Evolutionary conservation across 1,139 yeast species (phyloP).

Genomic region (Citeromyces hawaiiensis): DNA sequence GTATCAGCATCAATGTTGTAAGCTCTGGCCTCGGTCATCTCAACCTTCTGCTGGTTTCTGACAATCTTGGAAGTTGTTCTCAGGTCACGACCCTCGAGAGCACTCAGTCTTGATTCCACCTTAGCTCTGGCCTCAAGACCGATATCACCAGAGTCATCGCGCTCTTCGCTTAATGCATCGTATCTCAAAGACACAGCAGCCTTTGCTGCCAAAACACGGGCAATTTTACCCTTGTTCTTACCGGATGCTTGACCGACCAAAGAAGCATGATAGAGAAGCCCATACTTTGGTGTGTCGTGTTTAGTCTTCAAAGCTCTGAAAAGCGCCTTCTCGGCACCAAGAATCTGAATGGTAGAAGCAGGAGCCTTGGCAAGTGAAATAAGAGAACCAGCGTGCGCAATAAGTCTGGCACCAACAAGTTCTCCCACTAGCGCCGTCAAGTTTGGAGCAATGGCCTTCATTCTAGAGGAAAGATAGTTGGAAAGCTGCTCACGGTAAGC

Average conservation of each 20-base stretch:
- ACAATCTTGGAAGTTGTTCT: conserved; percentile 74
- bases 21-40: conserved; percentile 72
- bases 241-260: conserved; percentile 94
- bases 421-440: conserved; percentile 94
- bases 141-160: conserved; percentile 77
- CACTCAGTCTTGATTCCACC: conserved; percentile 96
- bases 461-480: conserved; percentile 83
- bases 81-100: conserved; percentile 86
- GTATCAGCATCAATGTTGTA: conserved; percentile 86
- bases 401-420: conserved; percentile 95
- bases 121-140: conserved; percentile 43
- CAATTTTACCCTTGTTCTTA: conserved; percentile 97
- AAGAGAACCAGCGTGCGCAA: conserved; percentile 96
- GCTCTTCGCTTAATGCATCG: conserved; percentile 87
- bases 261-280: conserved; percentile 92
- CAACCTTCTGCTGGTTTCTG: conserved; percentile 74
- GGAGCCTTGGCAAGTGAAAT: conserved; percentile 96
- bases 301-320: conserved; percentile 97
- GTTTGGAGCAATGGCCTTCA: conserved; percentile 98
- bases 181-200: conserved; percentile 98
- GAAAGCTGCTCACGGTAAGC: conserved; percentile 85
- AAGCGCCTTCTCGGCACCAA: conserved; percentile 98
- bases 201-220: conserved; percentile 96
- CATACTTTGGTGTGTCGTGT: conserved; percentile 97
- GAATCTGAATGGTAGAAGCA: conserved; percentile 95